Evolutionary conservation across 208 protist genomes (phyloP).

Genomic region (Trypanosoma lewisi): DNA sequence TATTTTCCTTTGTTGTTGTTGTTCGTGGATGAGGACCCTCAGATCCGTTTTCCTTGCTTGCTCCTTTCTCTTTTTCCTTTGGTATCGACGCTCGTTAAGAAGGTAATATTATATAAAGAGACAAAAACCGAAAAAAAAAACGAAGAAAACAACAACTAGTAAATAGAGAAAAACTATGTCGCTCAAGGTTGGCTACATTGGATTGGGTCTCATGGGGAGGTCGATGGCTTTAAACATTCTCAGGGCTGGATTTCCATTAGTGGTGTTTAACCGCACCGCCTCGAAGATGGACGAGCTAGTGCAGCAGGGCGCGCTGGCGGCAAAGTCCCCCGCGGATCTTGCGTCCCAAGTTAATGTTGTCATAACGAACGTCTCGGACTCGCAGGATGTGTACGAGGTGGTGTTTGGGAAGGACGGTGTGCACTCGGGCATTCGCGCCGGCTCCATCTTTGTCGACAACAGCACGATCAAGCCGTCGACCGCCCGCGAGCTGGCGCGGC

Average conservation of each 20-base stretch:
- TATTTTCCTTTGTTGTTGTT: slow-evolving; percentile 8
- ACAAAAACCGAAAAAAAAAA: slow-evolving; percentile 1
- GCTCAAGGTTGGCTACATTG: slow-evolving; percentile 90
- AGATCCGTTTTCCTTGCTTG: neutral
- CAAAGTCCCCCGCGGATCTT: slow-evolving; percentile 73
- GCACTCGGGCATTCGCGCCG: slow-evolving; percentile 62
- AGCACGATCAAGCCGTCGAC: slow-evolving; percentile 94
- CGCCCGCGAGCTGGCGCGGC: slow-evolving; percentile 79
- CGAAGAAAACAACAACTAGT: neutral
- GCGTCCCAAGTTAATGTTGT: slow-evolving; percentile 84
- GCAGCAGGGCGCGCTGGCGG: slow-evolving; percentile 61
- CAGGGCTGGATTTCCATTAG: slow-evolving; percentile 82
- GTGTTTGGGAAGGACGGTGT: slow-evolving; percentile 85
- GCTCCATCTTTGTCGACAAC: slow-evolving; percentile 92
- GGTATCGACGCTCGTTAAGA: neutral
- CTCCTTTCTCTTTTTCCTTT: slow-evolving; percentile 9
- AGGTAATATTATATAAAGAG: neutral
- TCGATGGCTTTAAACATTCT: slow-evolving; percentile 90
- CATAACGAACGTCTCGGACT: slow-evolving; percentile 93
- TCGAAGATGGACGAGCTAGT: slow-evolving; percentile 82
- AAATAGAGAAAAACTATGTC: slow-evolving; percentile 10
- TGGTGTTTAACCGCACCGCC: slow-evolving; percentile 87
- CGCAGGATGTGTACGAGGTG: slow-evolving; percentile 83
- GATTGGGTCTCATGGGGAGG: slow-evolving; percentile 92
- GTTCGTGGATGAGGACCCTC: neutral